Evolutionary conservation across 75 land plant species (phyloP), one percentile per base, ranked within the genome.

Genomic region (Chamaecyparis obtusa): DNA sequence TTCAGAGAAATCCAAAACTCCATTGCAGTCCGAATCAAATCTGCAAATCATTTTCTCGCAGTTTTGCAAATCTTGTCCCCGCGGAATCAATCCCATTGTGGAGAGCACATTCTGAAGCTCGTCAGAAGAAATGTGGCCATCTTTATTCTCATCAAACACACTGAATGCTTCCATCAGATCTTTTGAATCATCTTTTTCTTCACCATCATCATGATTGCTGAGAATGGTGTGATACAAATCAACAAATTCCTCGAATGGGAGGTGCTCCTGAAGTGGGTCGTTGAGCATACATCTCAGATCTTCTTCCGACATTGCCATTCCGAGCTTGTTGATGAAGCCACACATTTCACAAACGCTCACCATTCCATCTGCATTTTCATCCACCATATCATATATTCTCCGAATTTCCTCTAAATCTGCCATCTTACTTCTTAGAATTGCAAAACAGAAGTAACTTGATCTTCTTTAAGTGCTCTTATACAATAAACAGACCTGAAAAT

Each of bases 71-170:
- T 90, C 91, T 39, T 67, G 77, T 3, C 83, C 92, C 54, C 67
- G 87, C 43, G 89, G 89, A 87, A 80, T 81, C 21, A 93, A 48
- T 44, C 90, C 96, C 86, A 94, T 48, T 15, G 55, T 88, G 9
- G 72, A 10, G 55, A 94, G 84, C 19, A 92, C 94, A 39, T 56
- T 76, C 46, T 90, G 57, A 32, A 94, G 90, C 91, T 94, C 96
- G 10, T 56, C 83, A 15, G 91, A 74, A 1, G 89, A 86, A 78
- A 94, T 93, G 92, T 88, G 90, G 6, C 94, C 96, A 81, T 93
- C 94, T 5, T 88, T 88, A 44, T 94, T 88, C 85, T 84, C n/a
- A 69, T 94, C 96, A 35, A 93, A 93, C 36, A 94, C 93, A 41
- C 87, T 86, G 55, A 94, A 94, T 0, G 94, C 94, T 75, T 89